Evolutionary conservation across 805 yeast species (phyloP).

Genomic region (Candida khao-thaluensis): DNA sequence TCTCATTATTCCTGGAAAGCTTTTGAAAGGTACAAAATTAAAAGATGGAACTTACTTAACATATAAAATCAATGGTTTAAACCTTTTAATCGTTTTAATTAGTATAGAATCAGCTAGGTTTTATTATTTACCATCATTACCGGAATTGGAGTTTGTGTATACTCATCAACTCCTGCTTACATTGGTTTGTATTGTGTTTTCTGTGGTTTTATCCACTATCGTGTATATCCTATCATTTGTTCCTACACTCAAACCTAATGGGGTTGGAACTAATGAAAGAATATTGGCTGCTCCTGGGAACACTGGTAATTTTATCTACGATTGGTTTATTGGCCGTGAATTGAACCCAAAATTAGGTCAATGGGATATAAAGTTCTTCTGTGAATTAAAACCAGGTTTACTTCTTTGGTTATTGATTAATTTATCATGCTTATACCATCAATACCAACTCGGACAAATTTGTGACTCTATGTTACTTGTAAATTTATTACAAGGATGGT

Average conservation of each 20-base stretch:
- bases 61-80: constrained; percentile 81
- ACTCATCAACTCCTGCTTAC: constrained; percentile 65
- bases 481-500: constrained; percentile 69
- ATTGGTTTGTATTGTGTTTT: constrained; percentile 59
- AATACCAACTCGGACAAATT: constrained; percentile 60
- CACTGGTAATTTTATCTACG: constrained; percentile 70
- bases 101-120: constrained; percentile 50
- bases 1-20: constrained; percentile 55
- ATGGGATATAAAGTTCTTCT: constrained; percentile 86
- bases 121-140: constrained; percentile 47
- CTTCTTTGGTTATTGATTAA: constrained; percentile 80
- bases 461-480: constrained; percentile 73
- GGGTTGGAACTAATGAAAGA: constrained; percentile 57
- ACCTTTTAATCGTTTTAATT: constrained; percentile 44
- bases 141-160: constrained; percentile 78
- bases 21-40: constrained; percentile 61
- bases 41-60: constrained; percentile 71
- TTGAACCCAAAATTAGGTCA: constrained; percentile 84
- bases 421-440: constrained; percentile 77
- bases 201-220: constrained; percentile 59
- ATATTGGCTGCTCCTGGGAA: constrained; percentile 87
- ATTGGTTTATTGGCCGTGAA: constrained; percentile 97
- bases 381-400: constrained; percentile 95
- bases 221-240: constrained; percentile 70
- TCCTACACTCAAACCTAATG: constrained; percentile 52